Evolutionary conservation across 2,329 filamentous ascomycete species (phyloP).

Genomic region (Alternaria atra): DNA sequence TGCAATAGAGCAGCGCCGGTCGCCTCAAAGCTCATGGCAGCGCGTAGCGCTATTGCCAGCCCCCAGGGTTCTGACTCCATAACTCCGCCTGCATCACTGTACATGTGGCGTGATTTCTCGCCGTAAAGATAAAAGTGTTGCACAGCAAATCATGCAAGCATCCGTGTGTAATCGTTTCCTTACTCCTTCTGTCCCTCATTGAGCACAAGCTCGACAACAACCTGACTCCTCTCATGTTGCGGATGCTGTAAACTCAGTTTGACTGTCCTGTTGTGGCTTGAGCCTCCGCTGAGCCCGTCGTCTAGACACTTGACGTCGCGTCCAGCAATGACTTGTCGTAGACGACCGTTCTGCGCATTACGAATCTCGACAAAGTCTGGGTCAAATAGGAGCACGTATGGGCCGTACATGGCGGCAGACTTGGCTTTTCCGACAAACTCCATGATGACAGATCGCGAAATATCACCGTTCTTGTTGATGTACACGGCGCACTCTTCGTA

Average conservation of each 20-base stretch:
- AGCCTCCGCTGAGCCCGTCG: conserved; percentile 61
- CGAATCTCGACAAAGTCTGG: conserved; percentile 96
- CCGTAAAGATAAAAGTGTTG: not conserved
- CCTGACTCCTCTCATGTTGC: conserved; percentile 81
- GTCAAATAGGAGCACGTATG: conserved; percentile 92
- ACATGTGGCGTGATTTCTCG: not conserved
- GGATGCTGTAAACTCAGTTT: conserved; percentile 98
- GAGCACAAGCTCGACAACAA: conserved; percentile 89
- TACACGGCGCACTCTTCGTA: conserved; percentile 98
- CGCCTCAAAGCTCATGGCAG: not conserved
- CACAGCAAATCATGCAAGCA: not conserved
- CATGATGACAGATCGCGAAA: conserved; percentile 94
- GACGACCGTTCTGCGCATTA: conserved; percentile 92
- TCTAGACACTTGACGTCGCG: conserved; percentile 90
- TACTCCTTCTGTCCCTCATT: conserved; percentile 81
- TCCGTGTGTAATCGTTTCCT: not conserved
- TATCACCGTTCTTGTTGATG: conserved; percentile 97
- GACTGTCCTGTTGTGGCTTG: conserved; percentile 71
- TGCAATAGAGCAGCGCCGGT: not conserved
- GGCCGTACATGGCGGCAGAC: conserved; percentile 86
- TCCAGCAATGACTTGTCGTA: conserved; percentile 93
- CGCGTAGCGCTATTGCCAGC: not conserved
- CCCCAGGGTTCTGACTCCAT: not conserved
- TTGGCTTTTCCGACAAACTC: conserved; percentile 96
- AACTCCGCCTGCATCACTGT: conserved; percentile 1